These are phyloP conservation scores for Fusarium gaditjirri DNA, from an alignment of 2,329 filamentous ascomycete genomes.

Conservation along the genomic window DNA sequence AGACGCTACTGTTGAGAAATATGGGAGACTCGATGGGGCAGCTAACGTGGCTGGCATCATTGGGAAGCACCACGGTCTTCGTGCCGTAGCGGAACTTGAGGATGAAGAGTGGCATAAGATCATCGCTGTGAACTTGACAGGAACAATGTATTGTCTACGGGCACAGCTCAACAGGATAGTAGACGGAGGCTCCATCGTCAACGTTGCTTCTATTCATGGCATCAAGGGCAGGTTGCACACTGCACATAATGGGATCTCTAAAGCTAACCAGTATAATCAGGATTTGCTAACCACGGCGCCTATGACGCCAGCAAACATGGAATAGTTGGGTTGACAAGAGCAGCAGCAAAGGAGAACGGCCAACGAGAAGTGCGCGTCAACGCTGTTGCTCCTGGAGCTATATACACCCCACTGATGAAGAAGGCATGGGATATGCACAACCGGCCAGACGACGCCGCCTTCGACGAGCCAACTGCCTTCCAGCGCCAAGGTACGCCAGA, in stretches of 20 bases:
- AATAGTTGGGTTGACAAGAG: constrained; percentile 50
- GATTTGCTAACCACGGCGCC: constrained; percentile 50
- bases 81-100: constrained; percentile 55
- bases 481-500: constrained; percentile 56
- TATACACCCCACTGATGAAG: constrained; percentile 62
- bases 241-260: neutral
- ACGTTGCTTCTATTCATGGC: constrained; percentile 59
- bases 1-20: constrained; percentile 55
- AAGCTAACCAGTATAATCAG: constrained; percentile 38
- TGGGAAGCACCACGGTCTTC: constrained; percentile 55
- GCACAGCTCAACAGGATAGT: constrained; percentile 55
- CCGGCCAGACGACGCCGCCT: constrained; percentile 51
- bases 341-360: constrained; percentile 55
- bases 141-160: constrained; percentile 62
- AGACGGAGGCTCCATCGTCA: constrained; percentile 67
- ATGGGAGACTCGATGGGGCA: constrained; percentile 64
- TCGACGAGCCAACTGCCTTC: constrained; percentile 56
- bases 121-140: constrained; percentile 61
- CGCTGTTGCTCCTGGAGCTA: constrained; percentile 60
- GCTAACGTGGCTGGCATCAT: constrained; percentile 66
- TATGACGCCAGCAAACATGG: constrained; percentile 55
- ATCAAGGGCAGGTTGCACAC: constrained; percentile 54
- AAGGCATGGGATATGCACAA: constrained; percentile 52
- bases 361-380: constrained; percentile 58
- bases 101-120: constrained; percentile 61